Evolutionary conservation across 495 filamentous ascomycete species (phyloP).

Genomic region (Hypoxylon rickii): DNA sequence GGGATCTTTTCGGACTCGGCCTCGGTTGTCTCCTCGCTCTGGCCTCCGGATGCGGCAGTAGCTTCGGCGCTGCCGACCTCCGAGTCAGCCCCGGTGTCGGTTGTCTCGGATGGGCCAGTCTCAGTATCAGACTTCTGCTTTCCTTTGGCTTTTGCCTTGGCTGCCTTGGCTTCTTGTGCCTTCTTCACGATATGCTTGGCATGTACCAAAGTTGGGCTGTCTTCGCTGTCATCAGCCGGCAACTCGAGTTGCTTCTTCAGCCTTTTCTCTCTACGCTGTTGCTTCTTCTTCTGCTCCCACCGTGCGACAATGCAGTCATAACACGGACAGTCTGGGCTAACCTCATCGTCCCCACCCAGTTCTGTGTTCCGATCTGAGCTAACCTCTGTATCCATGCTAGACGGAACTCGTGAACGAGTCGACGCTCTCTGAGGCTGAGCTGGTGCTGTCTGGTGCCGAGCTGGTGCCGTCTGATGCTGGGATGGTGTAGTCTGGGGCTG

Average conservation of each 20-base stretch:
- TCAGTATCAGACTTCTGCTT: slow-evolving; percentile 25
- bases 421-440: no score
- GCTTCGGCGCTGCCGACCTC: neutral
- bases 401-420: no score
- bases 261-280: slow-evolving; percentile 5
- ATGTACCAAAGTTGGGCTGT: slow-evolving; percentile 12
- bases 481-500: no score
- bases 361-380: slow-evolving; percentile 16
- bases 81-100: slow-evolving; percentile 6
- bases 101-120: slow-evolving; percentile 3
- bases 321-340: slow-evolving; percentile 31
- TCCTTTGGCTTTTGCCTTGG: slow-evolving; percentile 16
- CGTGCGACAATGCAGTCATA: slow-evolving; percentile 23
- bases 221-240: slow-evolving; percentile 12
- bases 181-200: slow-evolving; percentile 26
- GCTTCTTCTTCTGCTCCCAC: slow-evolving; percentile 7
- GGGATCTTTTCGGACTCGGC: slow-evolving; percentile 12
- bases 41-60: neutral
- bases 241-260: slow-evolving; percentile 11
- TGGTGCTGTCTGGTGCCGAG: slow-evolving; percentile 25
- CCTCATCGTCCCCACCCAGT: slow-evolving; percentile 13
- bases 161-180: neutral
- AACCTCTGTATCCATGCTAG: slow-evolving; percentile 8
- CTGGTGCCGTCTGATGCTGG: slow-evolving; percentile 30
- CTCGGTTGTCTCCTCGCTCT: slow-evolving; percentile 13